Conservation (phyloP, 352 stramenopile genomes). For the Phytophthora rubi region DNA sequence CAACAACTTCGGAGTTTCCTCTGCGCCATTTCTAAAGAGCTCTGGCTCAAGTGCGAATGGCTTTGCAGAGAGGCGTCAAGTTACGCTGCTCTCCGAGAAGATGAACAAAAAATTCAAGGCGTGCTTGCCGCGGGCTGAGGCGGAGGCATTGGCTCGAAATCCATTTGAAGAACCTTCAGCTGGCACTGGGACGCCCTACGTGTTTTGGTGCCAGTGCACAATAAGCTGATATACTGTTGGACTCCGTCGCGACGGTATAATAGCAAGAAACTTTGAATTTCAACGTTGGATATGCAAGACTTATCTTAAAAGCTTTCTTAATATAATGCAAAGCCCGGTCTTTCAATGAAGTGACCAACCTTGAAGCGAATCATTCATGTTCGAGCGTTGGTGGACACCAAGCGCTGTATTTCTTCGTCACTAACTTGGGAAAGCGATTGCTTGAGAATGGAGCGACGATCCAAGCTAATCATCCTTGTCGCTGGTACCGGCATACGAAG, state of each 20-base stretch:
- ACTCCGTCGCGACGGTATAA: neutral
- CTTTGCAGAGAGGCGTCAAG: constrained; percentile 8
- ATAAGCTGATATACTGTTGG: constrained; percentile 41
- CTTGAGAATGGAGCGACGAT: too few species aligned
- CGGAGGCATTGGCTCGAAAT: constrained; percentile 37
- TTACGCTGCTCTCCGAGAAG: constrained; percentile 56
- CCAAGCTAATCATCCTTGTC: too few species aligned
- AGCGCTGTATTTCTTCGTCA: too few species aligned
- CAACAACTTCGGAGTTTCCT: constrained; percentile 26
- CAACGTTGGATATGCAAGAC: too few species aligned
- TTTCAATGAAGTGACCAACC: too few species aligned
- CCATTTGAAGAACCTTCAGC: constrained; percentile 41
- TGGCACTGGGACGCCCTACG: constrained; percentile 19
- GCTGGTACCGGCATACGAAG: too few species aligned
- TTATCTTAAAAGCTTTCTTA: too few species aligned
- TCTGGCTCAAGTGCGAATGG: constrained; percentile 2
- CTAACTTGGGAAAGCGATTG: too few species aligned
- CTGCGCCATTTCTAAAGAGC: constrained; percentile 38
- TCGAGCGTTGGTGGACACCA: too few species aligned
- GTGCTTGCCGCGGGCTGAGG: constrained; percentile 35
- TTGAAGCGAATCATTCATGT: too few species aligned
- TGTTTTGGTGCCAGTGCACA: constrained; percentile 75
- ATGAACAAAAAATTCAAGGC: constrained; percentile 61
- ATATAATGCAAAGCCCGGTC: neutral
- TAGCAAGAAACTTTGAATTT: too few species aligned